Base-by-base conservation (phyloP, 768 basidiomycete genomes). In the Trichaptum fuscoviolaceum region DNA sequence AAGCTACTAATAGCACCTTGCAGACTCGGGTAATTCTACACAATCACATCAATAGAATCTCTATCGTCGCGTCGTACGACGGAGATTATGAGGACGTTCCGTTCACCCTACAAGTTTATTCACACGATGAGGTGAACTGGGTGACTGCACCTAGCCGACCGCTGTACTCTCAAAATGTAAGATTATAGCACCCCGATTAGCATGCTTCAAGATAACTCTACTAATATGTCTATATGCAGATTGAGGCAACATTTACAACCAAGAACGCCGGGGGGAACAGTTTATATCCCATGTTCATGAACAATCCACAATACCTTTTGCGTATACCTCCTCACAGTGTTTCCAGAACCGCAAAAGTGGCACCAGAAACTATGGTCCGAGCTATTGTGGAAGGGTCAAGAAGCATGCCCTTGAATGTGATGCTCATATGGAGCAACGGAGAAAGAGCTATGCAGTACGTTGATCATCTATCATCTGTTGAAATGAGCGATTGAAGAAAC, bases 251-350 rank as follows among this genome's bases (percentile, higher is more conserved):
- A 0, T 81, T 96, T 68, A 88, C 87, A 0, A 82, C 77, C 36
- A 87, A 87, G 69, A 93, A 86, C 30, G 85, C 92, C 0, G 96
- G 96, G 0, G 96, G 96, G 1, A 96, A 95, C 72, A 85, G 87
- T 65, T 85, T 86, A 5, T 81, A 87, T 69, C 86, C 92, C 0
- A 89, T 90, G 0, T 97, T 91, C 75, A 91, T 96, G 87, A 76
- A 85, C 62, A 99, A 98, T 73, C 96, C 96, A 0, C 94, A 97
- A 72, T 98, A 93, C 75, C 82, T 83, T 65, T 79, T 98, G 17
- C 82, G 77, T 7, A 77, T 96, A 23, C 78, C 82, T 64, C 78
- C 84, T 4, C 70, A 68, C 23, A 15, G 65, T 9, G n/a, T 57
- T 7, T 57, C 67, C 35, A 25, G 63, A 30, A 58, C 3, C n/a